These are phyloP conservation scores for Magnusiomyces sp. DNA, from an alignment of 1,139 yeast genomes.

Conservation along the genomic window DNA sequence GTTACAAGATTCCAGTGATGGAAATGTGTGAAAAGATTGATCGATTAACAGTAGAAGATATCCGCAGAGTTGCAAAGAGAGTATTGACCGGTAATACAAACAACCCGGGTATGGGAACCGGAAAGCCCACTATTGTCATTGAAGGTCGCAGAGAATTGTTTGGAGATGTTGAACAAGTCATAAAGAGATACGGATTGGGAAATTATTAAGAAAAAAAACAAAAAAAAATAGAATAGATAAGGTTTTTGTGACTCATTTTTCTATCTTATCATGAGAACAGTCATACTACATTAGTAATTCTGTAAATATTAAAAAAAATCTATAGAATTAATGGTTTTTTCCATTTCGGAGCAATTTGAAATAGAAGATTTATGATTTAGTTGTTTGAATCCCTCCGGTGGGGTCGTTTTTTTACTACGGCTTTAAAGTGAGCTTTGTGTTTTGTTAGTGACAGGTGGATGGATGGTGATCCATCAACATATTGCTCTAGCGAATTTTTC, in stretches of 20 bases:
- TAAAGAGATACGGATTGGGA: constrained; percentile 71
- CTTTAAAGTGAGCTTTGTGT: too few relatives aligned
- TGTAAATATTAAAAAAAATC: too few relatives aligned
- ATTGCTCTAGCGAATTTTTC: too few relatives aligned
- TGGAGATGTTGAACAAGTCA: constrained; percentile 69
- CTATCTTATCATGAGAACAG: not conserved
- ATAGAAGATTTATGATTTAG: too few relatives aligned
- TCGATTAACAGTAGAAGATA: constrained; percentile 53
- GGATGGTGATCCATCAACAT: too few relatives aligned
- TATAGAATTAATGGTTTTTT: too few relatives aligned
- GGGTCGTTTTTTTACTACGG: too few relatives aligned
- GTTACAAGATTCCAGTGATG: constrained; percentile 62
- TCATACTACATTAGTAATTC: too few relatives aligned
- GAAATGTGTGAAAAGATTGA: constrained; percentile 82
- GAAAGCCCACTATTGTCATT: constrained; percentile 73
- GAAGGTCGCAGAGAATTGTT: constrained; percentile 81
- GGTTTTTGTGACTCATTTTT: not conserved
- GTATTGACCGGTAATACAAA: constrained; percentile 60
- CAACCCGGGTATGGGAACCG: constrained; percentile 44
- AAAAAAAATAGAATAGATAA: not conserved
- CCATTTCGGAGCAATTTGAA: too few relatives aligned
- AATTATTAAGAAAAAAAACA: not conserved
- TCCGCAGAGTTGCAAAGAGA: constrained; percentile 64
- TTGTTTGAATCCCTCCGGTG: too few relatives aligned
- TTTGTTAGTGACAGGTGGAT: too few relatives aligned